These are phyloP conservation scores for Trypanosoma mega DNA, from an alignment of 208 protist genomes.

Conservation along the genomic window DNA sequence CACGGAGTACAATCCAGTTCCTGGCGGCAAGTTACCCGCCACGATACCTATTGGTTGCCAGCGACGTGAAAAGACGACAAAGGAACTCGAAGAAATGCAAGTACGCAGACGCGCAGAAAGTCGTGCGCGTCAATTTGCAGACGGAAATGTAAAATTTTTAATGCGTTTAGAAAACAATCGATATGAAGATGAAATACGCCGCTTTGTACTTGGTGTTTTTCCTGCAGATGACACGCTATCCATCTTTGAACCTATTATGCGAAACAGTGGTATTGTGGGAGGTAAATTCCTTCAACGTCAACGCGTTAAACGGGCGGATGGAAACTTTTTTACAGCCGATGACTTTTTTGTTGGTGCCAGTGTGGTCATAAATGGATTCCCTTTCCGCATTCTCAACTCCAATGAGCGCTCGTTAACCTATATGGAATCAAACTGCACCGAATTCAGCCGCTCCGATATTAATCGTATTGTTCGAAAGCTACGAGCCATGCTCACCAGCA, in stretches of 20 bases:
- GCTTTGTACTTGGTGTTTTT: conserved; percentile 91
- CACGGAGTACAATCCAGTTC: conserved; percentile 56
- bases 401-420: conserved; percentile 89
- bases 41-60: conserved; percentile 61
- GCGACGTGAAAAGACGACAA: conserved; percentile 87
- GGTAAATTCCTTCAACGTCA: conserved; percentile 93
- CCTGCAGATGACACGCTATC: conserved; percentile 92
- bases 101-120: conserved; percentile 70
- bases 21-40: conserved; percentile 55
- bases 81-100: conserved; percentile 83
- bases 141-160: conserved; percentile 90
- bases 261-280: conserved; percentile 94
- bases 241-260: conserved; percentile 88
- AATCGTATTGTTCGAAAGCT: conserved; percentile 87
- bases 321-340: conserved; percentile 55
- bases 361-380: conserved; percentile 71
- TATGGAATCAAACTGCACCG: conserved; percentile 89
- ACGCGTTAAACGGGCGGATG: conserved; percentile 60
- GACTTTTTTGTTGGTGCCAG: conserved; percentile 91
- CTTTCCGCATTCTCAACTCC: conserved; percentile 83
- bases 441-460: conserved; percentile 88
- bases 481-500: conserved; percentile 83
- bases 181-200: conserved; percentile 83
- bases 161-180: conserved; percentile 79
- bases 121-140: conserved; percentile 77